Evolutionary conservation across 2,329 filamentous ascomycete genomes (phyloP).

Genomic region (Allantophomopsis cytisporea): DNA sequence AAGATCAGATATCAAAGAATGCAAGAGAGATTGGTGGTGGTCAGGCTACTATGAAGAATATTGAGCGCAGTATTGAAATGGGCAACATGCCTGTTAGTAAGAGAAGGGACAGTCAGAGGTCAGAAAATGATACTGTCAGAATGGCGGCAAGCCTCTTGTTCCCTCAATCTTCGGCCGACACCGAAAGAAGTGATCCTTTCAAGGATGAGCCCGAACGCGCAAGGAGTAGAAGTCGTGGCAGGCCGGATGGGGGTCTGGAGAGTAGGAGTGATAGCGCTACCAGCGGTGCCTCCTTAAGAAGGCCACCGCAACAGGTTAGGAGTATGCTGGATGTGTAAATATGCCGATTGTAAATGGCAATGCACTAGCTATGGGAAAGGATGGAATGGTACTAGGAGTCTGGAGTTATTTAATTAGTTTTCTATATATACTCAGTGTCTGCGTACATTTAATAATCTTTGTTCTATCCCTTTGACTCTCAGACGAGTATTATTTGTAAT

Average conservation of each 20-base stretch:
- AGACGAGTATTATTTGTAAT: no score
- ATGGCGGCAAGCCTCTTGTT: conserved; percentile 7
- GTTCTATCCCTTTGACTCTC: no score
- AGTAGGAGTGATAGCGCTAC: conserved; percentile 12
- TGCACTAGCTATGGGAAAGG: no score
- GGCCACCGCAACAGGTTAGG: conserved; percentile 18
- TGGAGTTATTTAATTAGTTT: no score
- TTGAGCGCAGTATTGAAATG: conserved; percentile 22
- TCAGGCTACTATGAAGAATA: conserved; percentile 12
- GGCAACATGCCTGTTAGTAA: conserved; percentile 15
- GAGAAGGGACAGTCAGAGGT: conserved; percentile 1
- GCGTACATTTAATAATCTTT: no score
- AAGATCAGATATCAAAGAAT: conserved; percentile 18
- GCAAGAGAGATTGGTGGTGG: conserved; percentile 20
- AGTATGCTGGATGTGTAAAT: conserved; percentile 27
- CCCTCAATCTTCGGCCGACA: conserved; percentile 2
- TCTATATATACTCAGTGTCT: no score
- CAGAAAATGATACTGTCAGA: conserved; percentile 2
- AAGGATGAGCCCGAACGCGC: conserved; percentile 5
- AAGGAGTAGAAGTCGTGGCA: conserved; percentile 1
- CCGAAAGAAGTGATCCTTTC: conserved; percentile 4
- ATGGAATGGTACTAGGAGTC: no score
- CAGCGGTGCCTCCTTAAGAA: conserved; percentile 12
- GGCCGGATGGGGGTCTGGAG: conserved; percentile 3
- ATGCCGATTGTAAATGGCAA: no score